These are phyloP conservation scores for Lophiostoma macrostomum DNA, from an alignment of 495 filamentous ascomycete species.

Conservation along the genomic window DNA sequence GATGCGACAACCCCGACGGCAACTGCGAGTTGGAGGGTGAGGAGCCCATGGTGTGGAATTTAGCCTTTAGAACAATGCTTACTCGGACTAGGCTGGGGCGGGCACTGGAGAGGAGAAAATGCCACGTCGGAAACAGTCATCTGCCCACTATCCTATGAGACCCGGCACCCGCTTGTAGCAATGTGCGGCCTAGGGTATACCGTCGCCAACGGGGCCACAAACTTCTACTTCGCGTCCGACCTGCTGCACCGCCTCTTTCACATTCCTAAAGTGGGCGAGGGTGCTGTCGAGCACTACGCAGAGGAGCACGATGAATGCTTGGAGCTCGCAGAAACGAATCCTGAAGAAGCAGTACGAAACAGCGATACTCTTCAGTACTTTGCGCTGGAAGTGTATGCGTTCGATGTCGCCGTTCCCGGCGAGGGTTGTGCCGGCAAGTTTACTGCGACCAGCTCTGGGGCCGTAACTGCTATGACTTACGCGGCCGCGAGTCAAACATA, in stretches of 20 bases:
- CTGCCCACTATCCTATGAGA: conserved; percentile 53
- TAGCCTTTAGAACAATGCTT: not conserved
- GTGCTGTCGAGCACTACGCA: conserved; percentile 53
- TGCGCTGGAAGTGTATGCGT: conserved; percentile 57
- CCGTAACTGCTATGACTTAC: no score
- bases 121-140: conserved; percentile 60
- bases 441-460: not conserved
- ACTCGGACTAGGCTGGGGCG: conserved; percentile 47
- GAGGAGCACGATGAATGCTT: conserved; percentile 51
- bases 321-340: conserved; percentile 43
- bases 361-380: conserved; percentile 57
- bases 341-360: conserved; percentile 46
- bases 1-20: conserved; percentile 58
- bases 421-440: conserved; percentile 48
- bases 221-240: conserved; percentile 57
- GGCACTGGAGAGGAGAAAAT: conserved; percentile 59
- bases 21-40: conserved; percentile 49
- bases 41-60: not conserved
- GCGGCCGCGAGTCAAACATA: not conserved
- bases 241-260: conserved; percentile 58
- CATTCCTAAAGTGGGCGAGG: conserved; percentile 52
- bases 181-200: conserved; percentile 56
- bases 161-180: conserved; percentile 48
- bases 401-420: conserved; percentile 49
- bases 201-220: conserved; percentile 47